Percentiles rank a stretch among this genome's conserved stretches.
Evolutionary conservation across 257 asterid species (phyloP).

Genomic region (Linderniella brevidens): DNA sequence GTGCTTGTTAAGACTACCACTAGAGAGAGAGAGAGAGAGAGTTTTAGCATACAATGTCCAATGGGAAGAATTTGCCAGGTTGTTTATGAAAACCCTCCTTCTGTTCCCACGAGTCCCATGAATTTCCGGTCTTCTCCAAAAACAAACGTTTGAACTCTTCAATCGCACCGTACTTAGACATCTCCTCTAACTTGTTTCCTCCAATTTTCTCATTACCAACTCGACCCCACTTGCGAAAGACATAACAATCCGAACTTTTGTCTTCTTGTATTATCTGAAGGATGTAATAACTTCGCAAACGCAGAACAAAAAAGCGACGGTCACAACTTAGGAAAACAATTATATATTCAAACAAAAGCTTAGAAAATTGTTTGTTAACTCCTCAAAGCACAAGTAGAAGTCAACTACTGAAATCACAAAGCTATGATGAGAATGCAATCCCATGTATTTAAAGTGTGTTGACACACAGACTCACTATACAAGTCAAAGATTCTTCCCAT

Average conservation of each 20-base stretch:
- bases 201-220: conserved; percentile 91
- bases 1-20: no score
- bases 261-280: conserved; percentile 96
- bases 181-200: conserved; percentile 49
- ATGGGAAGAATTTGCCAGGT: conserved; percentile 81
- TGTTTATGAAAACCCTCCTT: conserved; percentile 55
- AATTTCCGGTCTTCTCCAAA: conserved; percentile 83
- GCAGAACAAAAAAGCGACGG: conserved; percentile 8
- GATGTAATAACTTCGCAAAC: conserved; percentile 57
- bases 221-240: conserved; percentile 98
- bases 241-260: conserved; percentile 61
- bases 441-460: no score
- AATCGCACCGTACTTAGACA: conserved; percentile 54
- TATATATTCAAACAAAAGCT: not conserved
- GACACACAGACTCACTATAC: no score
- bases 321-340: conserved; percentile 3
- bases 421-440: no score
- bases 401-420: no score
- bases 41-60: conserved; percentile 52
- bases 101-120: conserved; percentile 80
- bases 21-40: no score
- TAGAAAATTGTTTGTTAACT: not conserved
- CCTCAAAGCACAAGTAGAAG: no score
- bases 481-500: no score
- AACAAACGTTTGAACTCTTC: conserved; percentile 66